Conservation (phyloP, 495 filamentous ascomycete species). For the Cudoniella acicularis region DNA sequence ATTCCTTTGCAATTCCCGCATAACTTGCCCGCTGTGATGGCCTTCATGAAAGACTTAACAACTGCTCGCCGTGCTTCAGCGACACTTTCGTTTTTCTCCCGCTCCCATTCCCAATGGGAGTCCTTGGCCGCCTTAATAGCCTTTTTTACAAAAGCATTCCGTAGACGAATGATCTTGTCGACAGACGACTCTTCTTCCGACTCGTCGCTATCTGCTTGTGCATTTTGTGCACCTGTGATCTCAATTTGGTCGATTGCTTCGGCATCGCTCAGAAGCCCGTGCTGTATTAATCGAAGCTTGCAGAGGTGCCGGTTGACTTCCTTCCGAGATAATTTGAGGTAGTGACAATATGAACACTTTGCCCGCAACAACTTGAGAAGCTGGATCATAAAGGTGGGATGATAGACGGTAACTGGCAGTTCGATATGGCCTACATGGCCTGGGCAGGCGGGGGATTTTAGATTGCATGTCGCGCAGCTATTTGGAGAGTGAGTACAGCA, state of each 20-base stretch:
- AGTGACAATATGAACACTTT: slow-evolving; percentile 86
- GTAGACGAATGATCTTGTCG: slow-evolving; percentile 59
- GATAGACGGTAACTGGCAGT: slow-evolving; percentile 87
- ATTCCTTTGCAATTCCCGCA: slow-evolving; percentile 73
- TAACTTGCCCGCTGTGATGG: slow-evolving; percentile 57
- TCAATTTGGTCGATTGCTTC: slow-evolving; percentile 61
- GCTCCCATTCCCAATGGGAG: slow-evolving; percentile 26
- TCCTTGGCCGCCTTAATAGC: slow-evolving; percentile 45
- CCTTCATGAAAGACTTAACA: slow-evolving; percentile 74
- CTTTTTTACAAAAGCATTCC: slow-evolving; percentile 66
- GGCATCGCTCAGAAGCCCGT: slow-evolving; percentile 74
- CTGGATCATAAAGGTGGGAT: slow-evolving; percentile 91
- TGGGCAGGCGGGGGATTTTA: slow-evolving; percentile 70
- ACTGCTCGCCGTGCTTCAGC: slow-evolving; percentile 67
- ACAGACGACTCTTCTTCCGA: slow-evolving; percentile 31
- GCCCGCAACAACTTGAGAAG: slow-evolving; percentile 75
- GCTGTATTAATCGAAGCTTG: slow-evolving; percentile 82
- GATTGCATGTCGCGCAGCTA: slow-evolving; percentile 88
- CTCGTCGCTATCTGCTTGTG: slow-evolving; percentile 25
- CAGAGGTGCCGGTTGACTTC: slow-evolving; percentile 73
- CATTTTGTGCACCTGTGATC: slow-evolving; percentile 31
- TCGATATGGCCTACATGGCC: slow-evolving; percentile 96
- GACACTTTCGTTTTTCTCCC: slow-evolving; percentile 76
- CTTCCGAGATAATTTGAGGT: slow-evolving; percentile 67
- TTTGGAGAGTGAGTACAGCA: slow-evolving; percentile 12